Evolutionary conservation across 2,329 filamentous ascomycete species (phyloP).

Genomic region (Aspergillus jensenii): DNA sequence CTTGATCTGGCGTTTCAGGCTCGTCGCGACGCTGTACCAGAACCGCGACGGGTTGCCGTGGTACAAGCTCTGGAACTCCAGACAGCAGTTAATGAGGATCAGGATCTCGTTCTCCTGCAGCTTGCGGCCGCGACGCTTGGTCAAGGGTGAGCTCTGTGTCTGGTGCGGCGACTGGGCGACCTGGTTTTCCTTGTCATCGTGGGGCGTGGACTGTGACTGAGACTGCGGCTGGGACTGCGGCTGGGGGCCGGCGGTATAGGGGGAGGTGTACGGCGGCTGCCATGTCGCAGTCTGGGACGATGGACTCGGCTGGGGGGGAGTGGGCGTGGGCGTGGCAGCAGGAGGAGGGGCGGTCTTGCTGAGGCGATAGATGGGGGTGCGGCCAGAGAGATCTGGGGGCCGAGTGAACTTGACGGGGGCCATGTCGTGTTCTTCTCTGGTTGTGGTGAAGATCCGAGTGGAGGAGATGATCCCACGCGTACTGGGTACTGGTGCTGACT

Average conservation of each 20-base stretch:
- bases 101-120: slow-evolving; percentile 9
- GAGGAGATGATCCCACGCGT: background rate
- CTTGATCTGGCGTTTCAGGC: slow-evolving; percentile 11
- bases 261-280: slow-evolving; percentile 1
- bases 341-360: background rate
- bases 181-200: slow-evolving; percentile 2
- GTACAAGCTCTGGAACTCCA: slow-evolving; percentile 11
- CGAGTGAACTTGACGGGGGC: slow-evolving; percentile 8
- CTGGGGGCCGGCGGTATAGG: background rate
- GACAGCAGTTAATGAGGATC: slow-evolving; percentile 9
- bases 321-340: background rate
- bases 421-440: background rate
- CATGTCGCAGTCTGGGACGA: background rate
- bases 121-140: slow-evolving; percentile 10
- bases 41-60: slow-evolving; percentile 4
- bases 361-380: slow-evolving; percentile 13
- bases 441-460: slow-evolving; percentile 1
- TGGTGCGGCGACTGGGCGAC: background rate
- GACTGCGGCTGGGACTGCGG: background rate
- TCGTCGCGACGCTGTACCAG: slow-evolving; percentile 9
- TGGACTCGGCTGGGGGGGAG: background rate
- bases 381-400: slow-evolving; percentile 10
- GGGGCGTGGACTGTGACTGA: slow-evolving; percentile 1
- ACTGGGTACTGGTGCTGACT: too few relatives aligned
- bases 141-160: background rate